These are phyloP conservation scores for Heterobasidion parviporum DNA, from an alignment of 1,284 basidiomycete genomes.

Conservation along the genomic window DNA sequence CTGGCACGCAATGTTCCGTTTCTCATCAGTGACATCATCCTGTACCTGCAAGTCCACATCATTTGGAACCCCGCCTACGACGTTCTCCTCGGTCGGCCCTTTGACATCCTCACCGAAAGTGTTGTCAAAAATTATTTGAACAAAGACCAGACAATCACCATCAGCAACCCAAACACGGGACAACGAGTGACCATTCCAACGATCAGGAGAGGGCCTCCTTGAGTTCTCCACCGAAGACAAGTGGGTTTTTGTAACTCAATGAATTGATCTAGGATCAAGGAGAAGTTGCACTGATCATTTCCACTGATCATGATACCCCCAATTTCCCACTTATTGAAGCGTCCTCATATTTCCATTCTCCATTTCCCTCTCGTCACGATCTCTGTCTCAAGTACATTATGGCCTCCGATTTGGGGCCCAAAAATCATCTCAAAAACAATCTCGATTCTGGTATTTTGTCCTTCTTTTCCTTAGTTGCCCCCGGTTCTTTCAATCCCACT, in stretches of 20 bases:
- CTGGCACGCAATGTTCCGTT: slow-evolving; percentile 9
- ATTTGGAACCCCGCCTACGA: slow-evolving; percentile 22
- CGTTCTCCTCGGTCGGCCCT: slow-evolving; percentile 11
- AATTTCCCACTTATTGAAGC: background rate
- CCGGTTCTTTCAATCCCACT: background rate
- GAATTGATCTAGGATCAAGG: background rate
- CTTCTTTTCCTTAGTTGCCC: background rate
- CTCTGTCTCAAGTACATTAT: background rate
- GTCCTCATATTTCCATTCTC: background rate
- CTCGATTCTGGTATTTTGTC: background rate
- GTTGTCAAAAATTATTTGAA: background rate
- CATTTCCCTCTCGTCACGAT: background rate
- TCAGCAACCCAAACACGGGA: background rate
- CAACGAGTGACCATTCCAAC: background rate
- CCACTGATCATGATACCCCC: background rate
- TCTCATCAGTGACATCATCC: background rate
- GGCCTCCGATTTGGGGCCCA: background rate
- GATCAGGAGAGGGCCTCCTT: background rate
- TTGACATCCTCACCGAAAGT: background rate
- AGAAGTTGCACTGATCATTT: background rate
- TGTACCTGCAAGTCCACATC: slow-evolving; percentile 17
- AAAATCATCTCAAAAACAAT: too few relatives aligned
- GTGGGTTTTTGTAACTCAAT: background rate
- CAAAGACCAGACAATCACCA: background rate
- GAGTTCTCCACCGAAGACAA: background rate